Base-by-base conservation (phyloP, 495 filamentous ascomycete genomes). In the Aspergillus ostianus region DNA sequence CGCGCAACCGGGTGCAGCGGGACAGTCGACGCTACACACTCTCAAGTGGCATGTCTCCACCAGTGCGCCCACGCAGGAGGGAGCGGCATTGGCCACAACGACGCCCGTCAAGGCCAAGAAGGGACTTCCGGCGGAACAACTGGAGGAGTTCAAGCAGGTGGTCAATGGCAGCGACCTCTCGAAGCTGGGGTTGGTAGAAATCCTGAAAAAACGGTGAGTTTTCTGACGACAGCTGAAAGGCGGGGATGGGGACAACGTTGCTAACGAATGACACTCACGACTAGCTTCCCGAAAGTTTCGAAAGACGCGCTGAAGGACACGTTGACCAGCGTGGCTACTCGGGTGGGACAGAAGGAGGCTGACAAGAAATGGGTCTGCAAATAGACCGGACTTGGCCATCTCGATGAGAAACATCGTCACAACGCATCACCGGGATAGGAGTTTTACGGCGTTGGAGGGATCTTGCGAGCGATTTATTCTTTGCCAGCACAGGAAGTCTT, bases 151-250 rank as follows among this genome's bases (percentile, higher is more conserved):
- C 73, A 91, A 87, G 69, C 70, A 77, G 51, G 85, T 80, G 0
- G 80, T 95, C 15, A 70, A 86, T 53, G 88, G 87, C 2, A 89
- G 87, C 70, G 82, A 88, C 59, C 76, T 91, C 54, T 89, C 82
- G 2, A 97, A 96, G 73, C 71, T 83, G 0, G 91, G 89, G 0
- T 68, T 96, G 59, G 75, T 92, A 17, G 92, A 95, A 70, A 75
- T 87, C 19, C 67, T 97, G 59, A 89, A 90, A 74, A 86, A 87
- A 74, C 80, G 80, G 76, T 83, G 67, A 54, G 76, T 69, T 53
- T 69, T 53, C 27, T 9, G 10, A 26, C 26, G 20, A 6, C 19
- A 44, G 30, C 27, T 52, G 54, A 46, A 44, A 30, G 17, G 58
- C 48, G 3, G 23, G 10, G 36, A 10, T n/a, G 13, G 6, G 36